These are phyloP conservation scores for Amaranthus cruentus DNA, from an alignment of 148 eudicot species.

Conservation along the genomic window DNA sequence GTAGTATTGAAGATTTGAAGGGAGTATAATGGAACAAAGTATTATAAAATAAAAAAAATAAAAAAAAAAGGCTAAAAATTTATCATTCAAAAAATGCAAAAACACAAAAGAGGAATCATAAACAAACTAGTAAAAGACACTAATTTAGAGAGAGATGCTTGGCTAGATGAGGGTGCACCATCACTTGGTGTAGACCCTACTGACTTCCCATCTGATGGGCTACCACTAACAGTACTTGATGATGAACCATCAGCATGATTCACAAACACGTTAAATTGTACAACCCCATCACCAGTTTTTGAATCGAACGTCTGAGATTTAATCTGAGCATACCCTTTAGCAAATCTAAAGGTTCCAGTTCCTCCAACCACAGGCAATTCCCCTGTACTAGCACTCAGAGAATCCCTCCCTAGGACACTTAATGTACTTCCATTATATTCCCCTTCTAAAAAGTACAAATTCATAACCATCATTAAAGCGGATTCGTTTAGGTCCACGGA, in stretches of 20 bases:
- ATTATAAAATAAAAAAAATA: neutral
- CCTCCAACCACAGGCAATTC: conserved; percentile 57
- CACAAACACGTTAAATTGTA: conserved; percentile 30
- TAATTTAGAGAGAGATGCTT: neutral
- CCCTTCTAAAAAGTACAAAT: conserved; percentile 31
- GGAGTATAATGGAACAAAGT: too few species aligned
- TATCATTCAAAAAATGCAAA: conserved; percentile 8
- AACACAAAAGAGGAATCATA: conserved; percentile 17
- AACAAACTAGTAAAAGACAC: neutral
- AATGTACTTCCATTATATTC: conserved; percentile 44
- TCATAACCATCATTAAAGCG: conserved; percentile 39
- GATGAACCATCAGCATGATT: conserved; percentile 19
- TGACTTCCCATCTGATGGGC: neutral
- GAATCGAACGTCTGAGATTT: conserved; percentile 33
- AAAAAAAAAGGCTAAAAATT: neutral
- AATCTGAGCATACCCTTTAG: conserved; percentile 49
- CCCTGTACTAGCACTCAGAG: conserved; percentile 21
- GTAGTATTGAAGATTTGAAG: too few species aligned
- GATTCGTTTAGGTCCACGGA: conserved; percentile 31
- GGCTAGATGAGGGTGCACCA: conserved; percentile 12
- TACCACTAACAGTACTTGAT: neutral
- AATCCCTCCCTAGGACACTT: conserved; percentile 38
- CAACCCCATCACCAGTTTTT: conserved; percentile 39
- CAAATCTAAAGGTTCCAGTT: conserved; percentile 47
- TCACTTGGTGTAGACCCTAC: neutral